These are phyloP conservation scores for Wickerhamomyces pijperi DNA, from an alignment of 805 yeast species.

Conservation along the genomic window DNA sequence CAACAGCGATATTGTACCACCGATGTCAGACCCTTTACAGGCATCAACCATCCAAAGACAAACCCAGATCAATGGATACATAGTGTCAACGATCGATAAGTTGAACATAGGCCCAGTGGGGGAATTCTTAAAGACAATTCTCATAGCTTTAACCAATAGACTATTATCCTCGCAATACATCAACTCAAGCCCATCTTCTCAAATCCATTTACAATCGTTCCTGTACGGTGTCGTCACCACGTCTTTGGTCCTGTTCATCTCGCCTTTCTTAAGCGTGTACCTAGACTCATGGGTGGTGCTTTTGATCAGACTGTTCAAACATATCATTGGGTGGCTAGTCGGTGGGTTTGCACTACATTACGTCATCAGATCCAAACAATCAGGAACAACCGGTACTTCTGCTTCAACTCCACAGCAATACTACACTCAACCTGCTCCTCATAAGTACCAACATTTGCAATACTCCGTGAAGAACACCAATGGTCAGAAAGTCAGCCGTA, in stretches of 20 bases:
- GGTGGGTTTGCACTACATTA: slow-evolving; percentile 11
- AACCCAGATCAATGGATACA: background rate
- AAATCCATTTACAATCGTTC: slow-evolving; percentile 19
- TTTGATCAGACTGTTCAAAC: slow-evolving; percentile 11
- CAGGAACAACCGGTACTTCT: background rate
- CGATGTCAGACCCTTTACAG: background rate
- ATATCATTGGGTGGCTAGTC: slow-evolving; percentile 10
- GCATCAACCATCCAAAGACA: background rate
- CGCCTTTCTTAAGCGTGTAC: slow-evolving; percentile 14
- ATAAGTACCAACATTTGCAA: slow-evolving; percentile 8
- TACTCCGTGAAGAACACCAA: slow-evolving; percentile 12
- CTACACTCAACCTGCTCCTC: background rate
- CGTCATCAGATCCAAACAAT: slow-evolving; percentile 6
- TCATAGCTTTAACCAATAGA: slow-evolving; percentile 1
- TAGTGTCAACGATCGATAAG: slow-evolving; percentile 7
- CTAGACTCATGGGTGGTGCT: slow-evolving; percentile 16
- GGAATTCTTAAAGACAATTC: background rate
- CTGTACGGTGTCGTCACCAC: slow-evolving; percentile 13
- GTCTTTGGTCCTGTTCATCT: slow-evolving; percentile 8
- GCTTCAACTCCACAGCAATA: background rate
- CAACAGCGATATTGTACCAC: background rate
- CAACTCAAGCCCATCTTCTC: slow-evolving; percentile 11
- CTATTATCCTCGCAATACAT: slow-evolving; percentile 14
- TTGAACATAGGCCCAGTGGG: slow-evolving; percentile 6
- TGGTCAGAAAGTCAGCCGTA: no score